phyloP scores from a whole-genome alignment of 306 rosid species.

The Abrus precatorius region DNA sequence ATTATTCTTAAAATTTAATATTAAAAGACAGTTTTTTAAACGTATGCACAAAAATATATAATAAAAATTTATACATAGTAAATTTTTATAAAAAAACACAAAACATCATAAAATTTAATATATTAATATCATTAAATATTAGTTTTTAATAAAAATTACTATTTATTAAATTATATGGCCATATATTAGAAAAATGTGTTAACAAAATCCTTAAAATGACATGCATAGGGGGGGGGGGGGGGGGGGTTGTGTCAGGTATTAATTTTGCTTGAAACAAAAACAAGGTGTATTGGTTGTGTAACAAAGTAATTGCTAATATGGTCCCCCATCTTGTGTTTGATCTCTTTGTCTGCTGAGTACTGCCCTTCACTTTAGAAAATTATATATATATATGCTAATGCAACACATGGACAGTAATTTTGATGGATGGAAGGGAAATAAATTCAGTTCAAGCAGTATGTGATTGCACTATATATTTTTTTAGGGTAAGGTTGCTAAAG shows the following conservation, averaged over 20 bases:
- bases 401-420: not conserved
- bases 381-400: not conserved
- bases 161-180: too few species aligned
- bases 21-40: too few species aligned
- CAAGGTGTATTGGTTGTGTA: not conserved
- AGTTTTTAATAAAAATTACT: too few species aligned
- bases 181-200: too few species aligned
- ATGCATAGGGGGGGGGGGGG: not conserved
- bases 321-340: conserved; percentile 28
- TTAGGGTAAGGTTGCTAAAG: not conserved
- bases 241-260: not conserved
- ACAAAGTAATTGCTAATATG: conserved; percentile 33
- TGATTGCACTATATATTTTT: not conserved
- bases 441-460: not conserved
- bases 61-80: too few species aligned
- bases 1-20: too few species aligned
- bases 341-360: conserved; percentile 5
- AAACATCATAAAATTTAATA: too few species aligned
- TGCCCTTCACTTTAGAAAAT: not conserved
- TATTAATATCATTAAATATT: too few species aligned
- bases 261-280: conserved; percentile 25
- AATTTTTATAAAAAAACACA: too few species aligned
- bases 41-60: too few species aligned
- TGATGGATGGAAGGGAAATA: not conserved
- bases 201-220: not conserved